A percentile compares a stretch with the other conserved stretches of the same genome.
phyloP scores from a whole-genome alignment of 371 early-diverging fungal genomes.

The Rhizomucor miehei region DNA sequence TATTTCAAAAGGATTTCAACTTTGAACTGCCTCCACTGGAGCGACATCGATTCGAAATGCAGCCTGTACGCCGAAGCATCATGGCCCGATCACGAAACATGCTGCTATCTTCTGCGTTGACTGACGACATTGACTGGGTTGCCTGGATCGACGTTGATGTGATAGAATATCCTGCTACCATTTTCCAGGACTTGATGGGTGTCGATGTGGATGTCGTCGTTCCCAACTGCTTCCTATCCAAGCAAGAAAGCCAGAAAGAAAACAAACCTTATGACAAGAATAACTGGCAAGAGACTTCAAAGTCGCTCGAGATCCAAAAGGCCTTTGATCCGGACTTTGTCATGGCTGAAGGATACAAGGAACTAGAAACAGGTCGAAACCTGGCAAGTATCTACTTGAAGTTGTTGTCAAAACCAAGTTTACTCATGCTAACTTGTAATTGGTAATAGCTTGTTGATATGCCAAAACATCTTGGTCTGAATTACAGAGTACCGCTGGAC shows the following conservation, averaged over 20 bases:
- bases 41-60: conserved; percentile 14
- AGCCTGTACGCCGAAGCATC: conserved; percentile 38
- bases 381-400: background rate
- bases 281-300: conserved; percentile 62
- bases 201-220: conserved; percentile 51
- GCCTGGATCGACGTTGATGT: conserved; percentile 55
- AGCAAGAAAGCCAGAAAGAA: conserved; percentile 5
- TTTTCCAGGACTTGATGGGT: conserved; percentile 48
- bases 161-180: conserved; percentile 41
- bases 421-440: conserved; percentile 11
- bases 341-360: conserved; percentile 27
- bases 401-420: background rate
- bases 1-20: conserved; percentile 43
- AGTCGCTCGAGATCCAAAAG: conserved; percentile 43
- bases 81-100: conserved; percentile 53
- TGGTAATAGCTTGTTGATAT: conserved; percentile 42
- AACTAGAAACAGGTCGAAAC: conserved; percentile 6
- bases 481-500: conserved; percentile 48
- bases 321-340: conserved; percentile 30
- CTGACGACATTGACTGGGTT: conserved; percentile 42
- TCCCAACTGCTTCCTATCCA: conserved; percentile 50
- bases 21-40: conserved; percentile 6
- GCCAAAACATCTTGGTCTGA: conserved; percentile 19
- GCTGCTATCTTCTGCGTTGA: conserved; percentile 41
- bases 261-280: conserved; percentile 55